These are phyloP conservation scores for Senna tora DNA, from an alignment of 306 rosid genomes.

Conservation along the genomic window DNA sequence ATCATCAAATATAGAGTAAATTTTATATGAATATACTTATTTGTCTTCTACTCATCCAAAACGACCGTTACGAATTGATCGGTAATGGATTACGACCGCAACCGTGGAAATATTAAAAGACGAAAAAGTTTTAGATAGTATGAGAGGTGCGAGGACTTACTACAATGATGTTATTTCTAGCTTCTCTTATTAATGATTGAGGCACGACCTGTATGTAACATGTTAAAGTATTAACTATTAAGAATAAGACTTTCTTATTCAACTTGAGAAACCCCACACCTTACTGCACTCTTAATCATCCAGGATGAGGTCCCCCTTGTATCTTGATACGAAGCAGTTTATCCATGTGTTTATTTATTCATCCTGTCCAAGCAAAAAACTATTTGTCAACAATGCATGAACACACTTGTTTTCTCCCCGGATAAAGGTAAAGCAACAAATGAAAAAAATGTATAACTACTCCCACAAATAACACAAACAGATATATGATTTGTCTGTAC, in stretches of 20 bases:
- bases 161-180: slow-evolving; percentile 2
- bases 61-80: too few species aligned
- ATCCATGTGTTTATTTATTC: slow-evolving; percentile 35
- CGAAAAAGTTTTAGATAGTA: too few species aligned
- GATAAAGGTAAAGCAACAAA: slow-evolving; percentile 18
- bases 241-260: not conserved
- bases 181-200: slow-evolving; percentile 32
- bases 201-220: slow-evolving; percentile 31
- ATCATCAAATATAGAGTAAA: too few species aligned
- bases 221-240: slow-evolving; percentile 9
- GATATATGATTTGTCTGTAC: not conserved
- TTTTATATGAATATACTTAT: too few species aligned
- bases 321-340: slow-evolving; percentile 24
- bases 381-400: not conserved
- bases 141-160: not conserved
- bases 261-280: slow-evolving; percentile 9
- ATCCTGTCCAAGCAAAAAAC: slow-evolving; percentile 55
- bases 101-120: too few species aligned
- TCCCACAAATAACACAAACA: slow-evolving; percentile 7
- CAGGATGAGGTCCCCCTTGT: slow-evolving; percentile 9
- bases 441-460: slow-evolving; percentile 24
- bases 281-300: slow-evolving; percentile 23
- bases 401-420: not conserved
- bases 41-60: too few species aligned
- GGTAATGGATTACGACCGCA: too few species aligned